Evolutionary conservation across 768 basidiomycete species (phyloP), one percentile per base, ranked within the genome.

Genomic region (Termitomyces sp.): DNA sequence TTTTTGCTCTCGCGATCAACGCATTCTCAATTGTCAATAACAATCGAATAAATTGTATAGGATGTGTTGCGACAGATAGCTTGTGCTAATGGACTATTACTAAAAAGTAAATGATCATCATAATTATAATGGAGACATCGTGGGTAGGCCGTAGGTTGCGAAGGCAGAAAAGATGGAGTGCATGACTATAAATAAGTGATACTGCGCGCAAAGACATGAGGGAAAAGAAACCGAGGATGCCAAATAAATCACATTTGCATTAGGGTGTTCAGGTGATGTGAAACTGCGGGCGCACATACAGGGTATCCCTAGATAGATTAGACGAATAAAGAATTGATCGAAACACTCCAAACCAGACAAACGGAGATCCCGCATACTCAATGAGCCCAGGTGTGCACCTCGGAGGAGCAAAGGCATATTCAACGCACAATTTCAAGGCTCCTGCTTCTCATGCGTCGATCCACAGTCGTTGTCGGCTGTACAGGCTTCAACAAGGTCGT

Each of bases 391-490:
- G 17, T 6, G n/a, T 38, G 40, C 37, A 37, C 31, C 15, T 31
- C 23, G 11, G n/a, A 21, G 11, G 21, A 12, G 7, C 43, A n/a
- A 31, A 33, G 19, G 15, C 3, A 2, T 8, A 17, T 11, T 54
- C 30, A 51, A 30, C 50, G 42, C 23, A 40, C 14, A 1, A 56
- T 38, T n/a, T 65, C 65, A 5, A 65, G 56, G 50, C 67, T 68
- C 45, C 58, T 62, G 28, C 63, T 65, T 56, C 66, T 62, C 28
- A 46, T 57, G 11, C 30, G 53, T 17, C 60, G 50, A 42, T 58
- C 48, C 14, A 60, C 23, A 8, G 44, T 35, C 21, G 58, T 56
- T 14, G 56, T 56, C 26, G 61, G 49, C 43, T 55, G 55, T 38
- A 54, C 50, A 1, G 53, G 51, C 15, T 31, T 58, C 54, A 64